Conservation (phyloP, 345 rosid species). For the Ceriops tagal region DNA sequence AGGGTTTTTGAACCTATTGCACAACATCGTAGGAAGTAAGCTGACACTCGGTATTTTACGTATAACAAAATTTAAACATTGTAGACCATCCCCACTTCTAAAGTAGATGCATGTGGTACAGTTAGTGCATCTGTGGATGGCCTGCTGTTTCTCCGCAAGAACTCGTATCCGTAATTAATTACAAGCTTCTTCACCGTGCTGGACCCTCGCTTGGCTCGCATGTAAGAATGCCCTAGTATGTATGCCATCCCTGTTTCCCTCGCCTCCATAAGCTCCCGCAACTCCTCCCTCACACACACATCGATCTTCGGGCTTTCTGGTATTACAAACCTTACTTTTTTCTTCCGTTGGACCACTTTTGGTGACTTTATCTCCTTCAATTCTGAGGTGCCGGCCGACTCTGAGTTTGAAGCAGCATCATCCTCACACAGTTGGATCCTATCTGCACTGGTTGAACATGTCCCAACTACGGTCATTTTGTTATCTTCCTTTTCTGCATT, state of each 20-base stretch:
- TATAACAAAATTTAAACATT: conserved; percentile 43
- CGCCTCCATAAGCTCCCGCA: conserved; percentile 74
- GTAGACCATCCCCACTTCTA: conserved; percentile 93
- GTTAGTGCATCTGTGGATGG: conserved; percentile 45
- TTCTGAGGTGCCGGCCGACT: conserved; percentile 57
- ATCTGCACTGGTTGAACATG: conserved; percentile 55
- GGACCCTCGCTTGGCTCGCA: conserved; percentile 78
- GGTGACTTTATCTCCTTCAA: conserved; percentile 57
- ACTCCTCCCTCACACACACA: conserved; percentile 50
- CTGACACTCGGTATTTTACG: background rate
- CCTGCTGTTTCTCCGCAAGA: conserved; percentile 79
- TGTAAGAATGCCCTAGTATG: conserved; percentile 77
- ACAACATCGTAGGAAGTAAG: conserved; percentile 24
- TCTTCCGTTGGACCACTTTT: conserved; percentile 37
- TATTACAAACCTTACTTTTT: conserved; percentile 68
- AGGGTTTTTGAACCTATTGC: conserved; percentile 17
- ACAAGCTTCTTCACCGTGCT: conserved; percentile 60
- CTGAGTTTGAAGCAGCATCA: conserved; percentile 23
- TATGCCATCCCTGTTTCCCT: conserved; percentile 87
- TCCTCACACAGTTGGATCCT: conserved; percentile 60
- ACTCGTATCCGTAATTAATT: conserved; percentile 72
- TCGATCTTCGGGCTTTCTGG: conserved; percentile 74
- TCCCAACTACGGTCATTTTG: conserved; percentile 78
- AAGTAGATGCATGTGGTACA: conserved; percentile 73
- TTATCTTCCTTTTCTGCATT: conserved; percentile 43